Base-by-base conservation (phyloP, 331 rosid species). In the Acacia pycnantha region DNA sequence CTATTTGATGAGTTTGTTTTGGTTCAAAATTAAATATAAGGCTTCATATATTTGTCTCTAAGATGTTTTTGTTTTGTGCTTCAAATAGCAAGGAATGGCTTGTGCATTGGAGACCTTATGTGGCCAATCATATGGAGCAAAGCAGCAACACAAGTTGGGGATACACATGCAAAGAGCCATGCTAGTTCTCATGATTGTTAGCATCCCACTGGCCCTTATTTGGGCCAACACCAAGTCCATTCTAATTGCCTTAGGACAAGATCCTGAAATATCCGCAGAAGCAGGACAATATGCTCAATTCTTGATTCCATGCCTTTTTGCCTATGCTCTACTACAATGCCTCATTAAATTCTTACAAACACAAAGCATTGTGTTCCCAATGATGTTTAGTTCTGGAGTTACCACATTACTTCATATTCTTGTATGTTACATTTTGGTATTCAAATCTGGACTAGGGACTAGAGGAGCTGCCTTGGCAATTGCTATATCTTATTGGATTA, bases 71-170 rank as follows among this genome's bases (percentile, higher is more conserved):
- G 15, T 58, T 35, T 47, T 16, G 19, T 26, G 41, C 9, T 64
- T 64, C 40, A 31, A 64, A 65, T 19, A 92, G 98, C 33, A 84
- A 77, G 97, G 98, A 54, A 81, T 94, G 97, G 89, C 94, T 1
- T 83, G 97, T 81, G 97, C 94, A 11, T 70, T 94, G 81, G 98
- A 92, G 27, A 91, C 98, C 8, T 85, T 94, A 6, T 91, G 94
- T 47, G 98, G 97, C 0, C 97, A 94, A 70, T 85, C 94, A 31
- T 91, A 82, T 82, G 97, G 98, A 72, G 97, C 98, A 86, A 85
- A 89, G 64, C 98, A 90, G 41, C 84, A 89, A 41, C 92, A 61
- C 29, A 83, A 87, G 91, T 35, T 94, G 70, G 95, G 97, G 24
- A 81, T 90, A 70, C 92, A 90, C 62, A 84, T 85, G 92, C 97